Conservation (phyloP, 75 land plant genomes). For the Cupressus sempervirens region DNA sequence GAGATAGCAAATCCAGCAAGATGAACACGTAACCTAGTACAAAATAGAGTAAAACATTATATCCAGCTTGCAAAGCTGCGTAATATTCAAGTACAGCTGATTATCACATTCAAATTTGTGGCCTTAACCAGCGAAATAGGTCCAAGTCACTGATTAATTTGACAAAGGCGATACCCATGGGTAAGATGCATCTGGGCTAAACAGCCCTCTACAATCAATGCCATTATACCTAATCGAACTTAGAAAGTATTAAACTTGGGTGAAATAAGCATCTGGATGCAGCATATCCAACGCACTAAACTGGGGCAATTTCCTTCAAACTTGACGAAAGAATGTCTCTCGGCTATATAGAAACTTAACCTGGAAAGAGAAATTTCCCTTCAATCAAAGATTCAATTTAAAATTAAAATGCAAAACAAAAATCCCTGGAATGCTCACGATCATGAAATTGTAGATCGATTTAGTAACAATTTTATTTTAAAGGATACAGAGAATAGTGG, state of each 20-base stretch:
- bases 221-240: background rate
- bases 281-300: background rate
- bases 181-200: background rate
- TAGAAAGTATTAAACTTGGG: background rate
- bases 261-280: background rate
- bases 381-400: background rate
- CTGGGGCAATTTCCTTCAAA: background rate
- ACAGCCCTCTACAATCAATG: background rate
- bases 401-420: no score
- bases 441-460: background rate
- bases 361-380: no score
- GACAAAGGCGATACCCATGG: background rate
- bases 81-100: background rate
- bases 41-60: background rate
- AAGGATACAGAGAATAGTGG: constrained; percentile 89
- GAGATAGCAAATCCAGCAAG: background rate
- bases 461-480: background rate
- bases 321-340: background rate
- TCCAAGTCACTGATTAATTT: background rate
- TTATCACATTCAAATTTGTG: background rate
- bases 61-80: background rate
- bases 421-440: background rate
- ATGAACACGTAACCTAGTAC: background rate
- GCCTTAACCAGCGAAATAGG: background rate
- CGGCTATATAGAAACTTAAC: background rate